Evolutionary conservation across 805 yeast species (phyloP).

Genomic region (Kuraishia ogatae): DNA sequence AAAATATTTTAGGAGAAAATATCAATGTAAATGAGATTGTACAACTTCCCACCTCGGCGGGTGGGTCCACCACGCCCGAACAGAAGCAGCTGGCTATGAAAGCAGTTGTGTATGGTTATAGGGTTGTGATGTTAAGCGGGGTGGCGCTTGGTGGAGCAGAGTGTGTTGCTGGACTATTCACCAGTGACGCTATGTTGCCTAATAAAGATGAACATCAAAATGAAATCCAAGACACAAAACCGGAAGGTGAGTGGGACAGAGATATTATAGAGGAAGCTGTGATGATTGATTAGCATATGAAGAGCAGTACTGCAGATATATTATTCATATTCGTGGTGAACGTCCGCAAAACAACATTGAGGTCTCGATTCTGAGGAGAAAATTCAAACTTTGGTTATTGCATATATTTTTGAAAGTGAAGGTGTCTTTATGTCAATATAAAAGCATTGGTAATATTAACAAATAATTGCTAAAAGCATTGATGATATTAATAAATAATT

Average conservation of each 20-base stretch:
- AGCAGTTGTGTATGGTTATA: constrained; percentile 10
- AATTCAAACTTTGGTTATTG: no score
- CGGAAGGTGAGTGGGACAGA: not conserved
- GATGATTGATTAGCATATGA: not conserved
- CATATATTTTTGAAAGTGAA: no score
- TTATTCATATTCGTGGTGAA: no score
- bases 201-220: not conserved
- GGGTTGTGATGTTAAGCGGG: constrained; percentile 11
- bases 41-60: not conserved
- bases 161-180: constrained; percentile 7
- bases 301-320: not conserved
- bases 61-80: not conserved
- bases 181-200: constrained; percentile 1
- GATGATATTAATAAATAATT: no score
- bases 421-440: no score
- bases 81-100: not conserved
- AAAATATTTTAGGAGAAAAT: not conserved
- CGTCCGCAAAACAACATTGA: no score
- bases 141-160: constrained; percentile 12
- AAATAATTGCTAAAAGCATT: no score
- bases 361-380: no score
- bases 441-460: no score
- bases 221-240: not conserved
- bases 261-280: not conserved
- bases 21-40: not conserved